These are phyloP conservation scores for Solanum phureja DNA, from an alignment of 257 asterid genomes.

Conservation along the genomic window DNA sequence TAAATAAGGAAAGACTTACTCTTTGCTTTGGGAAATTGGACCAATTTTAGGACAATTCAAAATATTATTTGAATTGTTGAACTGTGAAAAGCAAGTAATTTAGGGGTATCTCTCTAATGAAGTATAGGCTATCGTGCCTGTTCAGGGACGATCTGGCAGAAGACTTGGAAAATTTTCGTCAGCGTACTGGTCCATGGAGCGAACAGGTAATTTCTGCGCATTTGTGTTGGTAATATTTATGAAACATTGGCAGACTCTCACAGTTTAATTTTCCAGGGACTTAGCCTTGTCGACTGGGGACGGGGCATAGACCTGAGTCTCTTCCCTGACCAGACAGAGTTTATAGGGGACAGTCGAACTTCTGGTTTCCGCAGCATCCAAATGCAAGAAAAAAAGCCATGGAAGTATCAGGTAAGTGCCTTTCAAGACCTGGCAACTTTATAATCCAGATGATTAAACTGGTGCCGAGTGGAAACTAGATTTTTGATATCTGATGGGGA, in stretches of 20 bases:
- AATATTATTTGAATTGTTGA: neutral
- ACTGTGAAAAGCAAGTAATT: neutral
- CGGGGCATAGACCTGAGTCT: conserved; percentile 78
- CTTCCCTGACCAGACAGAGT: conserved; percentile 52
- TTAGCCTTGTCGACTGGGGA: conserved; percentile 98
- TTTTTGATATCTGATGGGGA: conserved; percentile 1
- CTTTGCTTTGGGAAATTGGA: neutral
- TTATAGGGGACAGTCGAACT: conserved; percentile 82
- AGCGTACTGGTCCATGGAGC: conserved; percentile 61
- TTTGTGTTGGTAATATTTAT: neutral
- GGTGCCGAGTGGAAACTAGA: neutral
- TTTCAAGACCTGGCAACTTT: neutral
- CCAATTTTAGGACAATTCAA: neutral
- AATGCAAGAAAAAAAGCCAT: conserved; percentile 87
- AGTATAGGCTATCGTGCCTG: neutral
- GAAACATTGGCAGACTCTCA: neutral
- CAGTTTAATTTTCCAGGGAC: conserved; percentile 49
- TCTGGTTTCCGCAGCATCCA: conserved; percentile 91
- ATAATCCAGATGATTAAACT: neutral
- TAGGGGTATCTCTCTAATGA: neutral
- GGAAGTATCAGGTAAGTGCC: conserved; percentile 73
- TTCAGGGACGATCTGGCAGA: conserved; percentile 66
- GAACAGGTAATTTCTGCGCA: conserved; percentile 55
- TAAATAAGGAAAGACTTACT: neutral
- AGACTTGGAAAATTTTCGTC: conserved; percentile 30